Evolutionary conservation across 768 basidiomycete species (phyloP).

Genomic region (Trametes sanguinea): DNA sequence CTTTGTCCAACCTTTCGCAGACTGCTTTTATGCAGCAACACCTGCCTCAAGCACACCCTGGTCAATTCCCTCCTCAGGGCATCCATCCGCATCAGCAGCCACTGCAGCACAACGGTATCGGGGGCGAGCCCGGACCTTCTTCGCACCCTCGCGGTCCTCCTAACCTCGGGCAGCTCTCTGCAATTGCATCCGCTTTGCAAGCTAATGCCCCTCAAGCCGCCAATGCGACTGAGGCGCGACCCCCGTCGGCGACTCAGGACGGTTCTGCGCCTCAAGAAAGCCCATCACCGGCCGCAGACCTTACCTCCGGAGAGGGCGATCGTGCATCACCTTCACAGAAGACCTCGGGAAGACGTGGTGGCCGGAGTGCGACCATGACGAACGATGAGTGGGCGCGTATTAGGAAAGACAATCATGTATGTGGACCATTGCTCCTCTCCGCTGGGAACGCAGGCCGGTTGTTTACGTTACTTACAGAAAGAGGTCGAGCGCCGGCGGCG

Average conservation of each 20-base stretch:
- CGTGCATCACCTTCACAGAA: constrained; percentile 8
- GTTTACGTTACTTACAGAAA: constrained; percentile 59
- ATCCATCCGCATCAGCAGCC: constrained; percentile 20
- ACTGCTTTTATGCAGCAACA: constrained; percentile 34
- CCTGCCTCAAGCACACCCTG: constrained; percentile 14
- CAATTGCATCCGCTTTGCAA: constrained; percentile 24
- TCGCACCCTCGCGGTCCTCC: constrained; percentile 35
- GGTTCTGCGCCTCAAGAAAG: constrained; percentile 9
- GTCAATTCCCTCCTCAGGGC: constrained; percentile 24
- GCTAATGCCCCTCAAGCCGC: constrained; percentile 7
- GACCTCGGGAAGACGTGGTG: constrained; percentile 26
- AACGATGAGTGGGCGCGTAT: constrained; percentile 44
- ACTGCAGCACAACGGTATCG: constrained; percentile 11
- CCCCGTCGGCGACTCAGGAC: constrained; percentile 5
- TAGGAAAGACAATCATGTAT: constrained; percentile 49
- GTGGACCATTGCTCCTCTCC: constrained; percentile 14
- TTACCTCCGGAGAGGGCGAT: constrained; percentile 20
- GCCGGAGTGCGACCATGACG: constrained; percentile 34
- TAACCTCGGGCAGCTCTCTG: constrained; percentile 27
- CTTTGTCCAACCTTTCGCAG: constrained; percentile 56
- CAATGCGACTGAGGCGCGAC: constrained; percentile 1
- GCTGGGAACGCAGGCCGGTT: neutral
- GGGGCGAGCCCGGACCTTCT: constrained; percentile 33
- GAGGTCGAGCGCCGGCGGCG: constrained; percentile 95
- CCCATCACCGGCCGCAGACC: constrained; percentile 8